Percentiles rank a stretch among this genome's conserved stretches.
phyloP scores from a whole-genome alignment of 1,284 basidiomycete species.

The Sporisorium graminicola region DNA sequence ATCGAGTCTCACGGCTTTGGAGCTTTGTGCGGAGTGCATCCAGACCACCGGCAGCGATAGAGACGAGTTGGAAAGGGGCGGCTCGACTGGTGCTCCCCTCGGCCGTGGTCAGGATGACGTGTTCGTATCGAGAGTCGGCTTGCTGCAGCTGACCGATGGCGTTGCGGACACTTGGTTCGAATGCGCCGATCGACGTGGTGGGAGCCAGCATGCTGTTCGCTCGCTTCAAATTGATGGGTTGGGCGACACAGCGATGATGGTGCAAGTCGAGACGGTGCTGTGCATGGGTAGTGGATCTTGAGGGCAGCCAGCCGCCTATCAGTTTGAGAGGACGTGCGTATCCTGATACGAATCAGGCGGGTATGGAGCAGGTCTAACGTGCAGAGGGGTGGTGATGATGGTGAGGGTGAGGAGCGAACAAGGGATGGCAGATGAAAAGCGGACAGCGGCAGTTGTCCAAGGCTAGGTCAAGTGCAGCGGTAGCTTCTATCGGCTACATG shows the following conservation, averaged over 20 bases:
- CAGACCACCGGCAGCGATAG: slow-evolving; percentile 22
- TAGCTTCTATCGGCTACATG: not conserved
- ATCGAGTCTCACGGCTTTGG: slow-evolving; percentile 9
- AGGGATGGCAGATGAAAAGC: too few species aligned
- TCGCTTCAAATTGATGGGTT: not conserved
- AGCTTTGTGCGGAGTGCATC: slow-evolving; percentile 25
- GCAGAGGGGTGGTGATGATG: too few species aligned
- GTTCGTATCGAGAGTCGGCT: slow-evolving; percentile 16
- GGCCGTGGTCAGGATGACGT: slow-evolving; percentile 19
- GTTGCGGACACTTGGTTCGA: slow-evolving; percentile 17
- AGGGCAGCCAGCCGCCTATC: not conserved
- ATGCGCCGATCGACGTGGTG: not conserved
- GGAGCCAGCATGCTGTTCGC: slow-evolving; percentile 11
- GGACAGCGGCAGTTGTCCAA: too few species aligned
- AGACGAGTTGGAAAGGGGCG: slow-evolving; percentile 17
- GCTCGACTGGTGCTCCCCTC: slow-evolving; percentile 7
- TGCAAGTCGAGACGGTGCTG: not conserved
- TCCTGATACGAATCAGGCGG: too few species aligned
- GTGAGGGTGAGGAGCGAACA: too few species aligned
- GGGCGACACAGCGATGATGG: not conserved
- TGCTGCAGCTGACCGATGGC: slow-evolving; percentile 20
- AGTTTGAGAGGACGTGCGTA: not conserved
- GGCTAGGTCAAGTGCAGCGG: not conserved
- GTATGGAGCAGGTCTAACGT: too few species aligned
- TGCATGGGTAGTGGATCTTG: not conserved